Percentiles rank a stretch among this genome's conserved stretches.
phyloP scores from a whole-genome alignment of 208 protist species.

The Wallacemonas sp. region DNA sequence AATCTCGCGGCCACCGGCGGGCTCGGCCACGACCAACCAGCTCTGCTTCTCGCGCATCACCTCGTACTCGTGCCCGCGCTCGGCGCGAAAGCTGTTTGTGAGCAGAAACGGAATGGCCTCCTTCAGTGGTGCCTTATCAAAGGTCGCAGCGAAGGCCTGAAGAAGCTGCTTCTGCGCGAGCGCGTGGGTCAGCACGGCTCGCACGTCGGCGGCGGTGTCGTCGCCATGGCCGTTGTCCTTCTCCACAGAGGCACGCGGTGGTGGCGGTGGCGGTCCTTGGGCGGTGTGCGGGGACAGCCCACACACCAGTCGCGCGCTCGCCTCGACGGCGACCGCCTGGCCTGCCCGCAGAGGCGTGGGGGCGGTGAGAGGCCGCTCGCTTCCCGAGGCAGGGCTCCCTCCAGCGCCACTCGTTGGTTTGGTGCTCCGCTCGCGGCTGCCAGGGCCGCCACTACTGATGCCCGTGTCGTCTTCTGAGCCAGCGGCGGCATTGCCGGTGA shows the following conservation, averaged over 20 bases:
- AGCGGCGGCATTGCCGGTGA: conserved; percentile 45
- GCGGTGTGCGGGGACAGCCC: conserved; percentile 9
- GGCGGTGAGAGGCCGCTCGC: neutral
- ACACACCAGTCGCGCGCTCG: conserved; percentile 19
- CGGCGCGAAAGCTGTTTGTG: conserved; percentile 49
- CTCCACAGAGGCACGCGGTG: too few relatives aligned
- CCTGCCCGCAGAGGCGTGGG: conserved; percentile 10
- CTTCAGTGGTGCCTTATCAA: conserved; percentile 64
- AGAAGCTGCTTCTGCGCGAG: conserved; percentile 60
- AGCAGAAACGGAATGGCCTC: conserved; percentile 85
- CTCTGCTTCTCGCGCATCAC: conserved; percentile 15
- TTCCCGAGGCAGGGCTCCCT: neutral
- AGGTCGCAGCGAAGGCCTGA: conserved; percentile 61
- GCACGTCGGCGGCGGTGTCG: neutral
- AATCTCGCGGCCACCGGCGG: conserved; percentile 75
- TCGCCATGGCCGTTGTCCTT: neutral
- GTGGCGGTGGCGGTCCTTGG: too few relatives aligned
- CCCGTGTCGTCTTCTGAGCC: neutral
- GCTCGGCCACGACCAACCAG: conserved; percentile 63
- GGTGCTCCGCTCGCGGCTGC: neutral
- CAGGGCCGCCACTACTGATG: neutral
- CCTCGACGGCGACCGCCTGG: conserved; percentile 11
- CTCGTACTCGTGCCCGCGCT: conserved; percentile 22
- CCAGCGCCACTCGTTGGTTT: neutral
- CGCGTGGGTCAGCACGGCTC: conserved; percentile 16